These are phyloP conservation scores for Ceratocystis colombiana DNA, from an alignment of 2,329 filamentous ascomycete species.

Conservation along the genomic window DNA sequence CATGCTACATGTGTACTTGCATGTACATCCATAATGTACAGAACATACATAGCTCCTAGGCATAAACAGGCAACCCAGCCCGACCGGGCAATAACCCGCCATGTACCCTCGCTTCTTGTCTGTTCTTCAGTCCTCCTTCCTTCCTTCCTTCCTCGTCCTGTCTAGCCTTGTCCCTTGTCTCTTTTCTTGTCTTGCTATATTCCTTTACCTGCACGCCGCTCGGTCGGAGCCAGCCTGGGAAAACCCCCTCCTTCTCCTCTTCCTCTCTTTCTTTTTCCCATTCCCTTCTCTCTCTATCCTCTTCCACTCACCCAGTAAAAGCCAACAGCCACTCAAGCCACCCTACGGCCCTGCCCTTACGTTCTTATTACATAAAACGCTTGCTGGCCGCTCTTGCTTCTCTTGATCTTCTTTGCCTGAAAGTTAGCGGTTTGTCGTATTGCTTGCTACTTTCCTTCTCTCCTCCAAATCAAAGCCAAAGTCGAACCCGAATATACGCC, in stretches of 20 bases:
- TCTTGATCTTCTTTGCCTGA: neutral
- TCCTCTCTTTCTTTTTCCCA: too few relatives aligned
- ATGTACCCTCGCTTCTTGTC: neutral
- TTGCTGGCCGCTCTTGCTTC: constrained; percentile 22
- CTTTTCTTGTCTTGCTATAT: neutral
- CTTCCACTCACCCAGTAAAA: neutral
- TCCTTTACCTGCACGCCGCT: constrained; percentile 1
- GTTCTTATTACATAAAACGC: constrained; percentile 28
- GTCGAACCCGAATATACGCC: too few relatives aligned
- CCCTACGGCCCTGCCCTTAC: constrained; percentile 13
- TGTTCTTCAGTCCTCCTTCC: constrained; percentile 4
- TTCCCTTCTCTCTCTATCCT: too few relatives aligned
- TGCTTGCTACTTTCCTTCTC: neutral
- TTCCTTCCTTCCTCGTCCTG: neutral
- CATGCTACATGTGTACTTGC: neutral
- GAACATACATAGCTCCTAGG: neutral
- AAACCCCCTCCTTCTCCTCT: neutral
- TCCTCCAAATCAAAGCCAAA: too few relatives aligned
- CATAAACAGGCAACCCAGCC: neutral
- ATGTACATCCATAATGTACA: neutral
- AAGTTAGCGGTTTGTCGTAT: neutral
- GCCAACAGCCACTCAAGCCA: constrained; percentile 8
- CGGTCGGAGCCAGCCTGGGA: neutral
- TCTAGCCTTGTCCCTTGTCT: neutral
- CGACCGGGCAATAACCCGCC: constrained; percentile 1